These are phyloP conservation scores for Phaeophleospora eucalypticola DNA, from an alignment of 2,329 filamentous ascomycete species.

Conservation along the genomic window DNA sequence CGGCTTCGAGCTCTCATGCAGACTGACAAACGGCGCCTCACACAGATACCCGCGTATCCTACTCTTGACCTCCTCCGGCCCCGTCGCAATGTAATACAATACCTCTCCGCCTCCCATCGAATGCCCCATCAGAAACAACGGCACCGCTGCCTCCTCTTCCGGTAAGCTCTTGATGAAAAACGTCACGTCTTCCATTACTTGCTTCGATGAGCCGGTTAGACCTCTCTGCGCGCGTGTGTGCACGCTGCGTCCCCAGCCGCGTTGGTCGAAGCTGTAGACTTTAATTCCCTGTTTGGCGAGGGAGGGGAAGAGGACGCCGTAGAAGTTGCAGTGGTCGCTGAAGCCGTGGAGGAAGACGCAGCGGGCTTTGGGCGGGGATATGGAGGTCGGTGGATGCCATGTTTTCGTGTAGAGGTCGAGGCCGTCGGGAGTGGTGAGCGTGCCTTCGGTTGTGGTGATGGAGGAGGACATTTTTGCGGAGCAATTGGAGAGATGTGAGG, in stretches of 20 bases:
- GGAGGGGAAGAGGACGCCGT: conserved; percentile 67
- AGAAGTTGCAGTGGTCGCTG: conserved; percentile 75
- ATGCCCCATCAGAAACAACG: conserved; percentile 83
- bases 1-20: conserved; percentile 63
- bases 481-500: neutral
- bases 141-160: conserved; percentile 34
- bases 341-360: conserved; percentile 85
- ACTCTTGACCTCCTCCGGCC: conserved; percentile 49
- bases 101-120: conserved; percentile 85
- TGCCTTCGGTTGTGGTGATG: conserved; percentile 46
- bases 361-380: conserved; percentile 59
- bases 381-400: conserved; percentile 48
- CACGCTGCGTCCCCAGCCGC: conserved; percentile 78
- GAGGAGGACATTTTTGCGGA: conserved; percentile 9
- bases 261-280: conserved; percentile 76
- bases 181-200: conserved; percentile 73
- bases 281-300: conserved; percentile 70
- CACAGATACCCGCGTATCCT: conserved; percentile 69
- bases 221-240: conserved; percentile 60
- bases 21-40: conserved; percentile 74
- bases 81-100: conserved; percentile 54
- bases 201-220: conserved; percentile 64
- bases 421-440: conserved; percentile 50
- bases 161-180: conserved; percentile 55
- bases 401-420: conserved; percentile 58